Evolutionary conservation across 331 rosid genomes (phyloP), one percentile per base, ranked within the genome.

Genomic region (Pyracantha coccinea): DNA sequence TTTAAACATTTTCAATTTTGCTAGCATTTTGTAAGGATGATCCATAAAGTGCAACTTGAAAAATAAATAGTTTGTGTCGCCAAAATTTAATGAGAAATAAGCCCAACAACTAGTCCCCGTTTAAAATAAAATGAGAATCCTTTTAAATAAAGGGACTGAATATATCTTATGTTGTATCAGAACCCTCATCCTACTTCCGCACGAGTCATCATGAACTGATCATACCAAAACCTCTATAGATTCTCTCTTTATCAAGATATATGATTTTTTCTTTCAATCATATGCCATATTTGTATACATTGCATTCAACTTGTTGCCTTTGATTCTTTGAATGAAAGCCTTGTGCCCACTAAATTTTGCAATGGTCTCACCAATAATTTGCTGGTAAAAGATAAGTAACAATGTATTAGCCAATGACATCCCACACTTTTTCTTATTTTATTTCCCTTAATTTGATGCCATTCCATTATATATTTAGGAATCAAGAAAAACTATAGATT

Each of bases 131-230:
- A 8, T 2, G 2, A 35, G 12, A 35, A 35, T 35, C 41, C 0
- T 0, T 0, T 35, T 8, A 35, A 8, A 35, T 35, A 35, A 8
- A 35, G 0, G 41, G 1, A 11, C 12, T 8, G 0, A 0, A 35
- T 38, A 38, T 38, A 38, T 38, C 13, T 38, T 38, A 38, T 38
- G 45, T 38, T 38, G 45, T 38, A 38, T 38, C 2, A 38, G 1
- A 38, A 1, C 45, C 45, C 45, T 38, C 45, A 38, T 38, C 45
- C 13, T 38, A 10, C 45, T 38, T 38, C 44, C 44, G 13, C 44
- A 35, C 13, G 4, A 35, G 44, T 57, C 10, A 57, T 57, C 63
- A 20, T 57, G 63, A 20, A 57, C 28, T 23, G 29, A 57, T 57
- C 28, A 57, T 23, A 21, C 62, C 63, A 17, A 52, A 52, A 2